Evolutionary conservation across 1,284 basidiomycete genomes (phyloP), one percentile per base, ranked within the genome.

Genomic region (Tilletia caries): DNA sequence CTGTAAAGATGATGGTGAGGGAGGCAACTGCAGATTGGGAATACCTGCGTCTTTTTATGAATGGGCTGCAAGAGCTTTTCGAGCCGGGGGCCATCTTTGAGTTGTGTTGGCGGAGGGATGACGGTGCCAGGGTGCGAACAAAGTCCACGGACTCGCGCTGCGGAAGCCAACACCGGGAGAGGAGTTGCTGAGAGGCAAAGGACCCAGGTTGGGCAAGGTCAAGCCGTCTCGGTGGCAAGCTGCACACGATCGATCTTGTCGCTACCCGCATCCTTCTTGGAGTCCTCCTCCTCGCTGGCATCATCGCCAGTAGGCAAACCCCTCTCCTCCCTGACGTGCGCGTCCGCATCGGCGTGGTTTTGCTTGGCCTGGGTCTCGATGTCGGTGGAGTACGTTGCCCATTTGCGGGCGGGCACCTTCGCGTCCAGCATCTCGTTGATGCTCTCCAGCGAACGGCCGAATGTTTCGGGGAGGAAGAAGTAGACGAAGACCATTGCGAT

Each of bases 401-500:
- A 80, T 69, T 76, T 62, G 32, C 76, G 70, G 1, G 76, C 74
- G 2, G 79, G 76, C 0, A 80, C 77, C 0, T 66, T 50, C 3
- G 72, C 70, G 67, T 78, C 75, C 68, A 78, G 73, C 74, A 80
- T 78, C 70, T 79, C 78, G 67, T 75, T 74, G 71, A 80, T 79
- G 72, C 79, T 78, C 60, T 80, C 79, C 27, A 80, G 73, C 46
- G 73, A 73, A 6, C 76, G 69, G 20, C 76, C 76, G 12, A 71
- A 67, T 0, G 79, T 80, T 65, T 80, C 79, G 54, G 79, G 85
- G 44, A 86, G 84, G 80, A 73, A 83, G 73, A 84, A 85, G 82
- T 81, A 86, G 68, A 85, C 85, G 69, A 86, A 86, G 2, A 79
- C 68, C 71, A 84, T 76, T 5, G 80, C 83, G 34, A 84, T 75